phyloP scores from a whole-genome alignment of 768 basidiomycete species.

The Lentinula guzmanii region DNA sequence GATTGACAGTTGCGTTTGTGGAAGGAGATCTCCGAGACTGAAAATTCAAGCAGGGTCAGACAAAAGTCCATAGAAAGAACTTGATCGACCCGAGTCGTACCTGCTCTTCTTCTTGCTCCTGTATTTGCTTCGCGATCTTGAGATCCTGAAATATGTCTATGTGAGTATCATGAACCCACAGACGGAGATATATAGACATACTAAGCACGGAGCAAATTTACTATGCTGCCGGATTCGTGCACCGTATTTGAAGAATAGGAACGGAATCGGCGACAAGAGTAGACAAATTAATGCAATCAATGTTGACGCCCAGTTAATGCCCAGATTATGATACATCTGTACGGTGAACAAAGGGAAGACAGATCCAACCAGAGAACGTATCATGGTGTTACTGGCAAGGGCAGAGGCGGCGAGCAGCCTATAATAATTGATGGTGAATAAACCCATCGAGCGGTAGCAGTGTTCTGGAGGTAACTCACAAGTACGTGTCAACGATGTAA shows the following conservation, averaged over 20 bases:
- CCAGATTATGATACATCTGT: slow-evolving; percentile 52
- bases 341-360: slow-evolving; percentile 63
- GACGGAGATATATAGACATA: slow-evolving; percentile 16
- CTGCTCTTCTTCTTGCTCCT: slow-evolving; percentile 8
- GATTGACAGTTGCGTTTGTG: background rate
- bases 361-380: slow-evolving; percentile 51
- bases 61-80: too few species aligned
- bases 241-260: slow-evolving; percentile 69
- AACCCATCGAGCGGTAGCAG: background rate
- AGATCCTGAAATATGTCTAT: slow-evolving; percentile 25
- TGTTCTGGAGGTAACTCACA: slow-evolving; percentile 42
- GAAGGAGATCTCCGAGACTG: background rate
- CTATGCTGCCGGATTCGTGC: slow-evolving; percentile 47
- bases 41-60: too few species aligned
- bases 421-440: slow-evolving; percentile 8
- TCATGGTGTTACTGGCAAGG: slow-evolving; percentile 55
- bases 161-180: background rate
- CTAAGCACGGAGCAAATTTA: slow-evolving; percentile 48
- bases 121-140: slow-evolving; percentile 31
- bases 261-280: slow-evolving; percentile 57
- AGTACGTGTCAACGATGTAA: slow-evolving; percentile 57
- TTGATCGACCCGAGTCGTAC: background rate
- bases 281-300: slow-evolving; percentile 52
- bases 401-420: slow-evolving; percentile 55
- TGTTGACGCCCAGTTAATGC: slow-evolving; percentile 46